These are phyloP conservation scores for Smithsoniella earleae DNA, from an alignment of 163 green algal genomes.

Conservation along the genomic window DNA sequence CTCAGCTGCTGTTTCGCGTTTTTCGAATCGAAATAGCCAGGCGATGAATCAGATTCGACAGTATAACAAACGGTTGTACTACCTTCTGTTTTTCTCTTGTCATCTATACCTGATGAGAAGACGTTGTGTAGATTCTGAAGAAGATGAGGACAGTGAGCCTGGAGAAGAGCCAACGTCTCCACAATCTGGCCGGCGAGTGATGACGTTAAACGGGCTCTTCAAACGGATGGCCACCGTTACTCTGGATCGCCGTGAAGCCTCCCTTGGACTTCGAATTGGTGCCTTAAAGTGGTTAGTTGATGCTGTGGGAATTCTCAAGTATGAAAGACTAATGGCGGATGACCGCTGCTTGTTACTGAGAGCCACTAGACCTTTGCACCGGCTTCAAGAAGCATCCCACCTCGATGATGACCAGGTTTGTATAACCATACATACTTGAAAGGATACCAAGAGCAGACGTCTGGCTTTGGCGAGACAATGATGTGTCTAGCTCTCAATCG, in stretches of 20 bases:
- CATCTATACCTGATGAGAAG: too few relatives aligned
- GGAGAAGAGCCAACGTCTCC: conserved; percentile 7
- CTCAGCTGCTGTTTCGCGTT: too few relatives aligned
- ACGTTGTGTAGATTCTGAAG: too few relatives aligned
- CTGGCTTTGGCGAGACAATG: too few relatives aligned
- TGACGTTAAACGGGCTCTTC: conserved; percentile 58
- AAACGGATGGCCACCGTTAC: conserved; percentile 57
- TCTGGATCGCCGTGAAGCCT: conserved; percentile 45
- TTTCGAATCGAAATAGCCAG: too few relatives aligned
- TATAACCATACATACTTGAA: too few relatives aligned
- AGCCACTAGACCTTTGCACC: conserved; percentile 58
- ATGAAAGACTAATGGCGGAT: background rate
- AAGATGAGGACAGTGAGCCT: conserved; percentile 32
- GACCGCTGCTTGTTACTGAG: background rate
- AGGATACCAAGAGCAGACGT: too few relatives aligned
- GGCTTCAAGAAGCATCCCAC: conserved; percentile 49
- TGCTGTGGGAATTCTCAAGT: conserved; percentile 43
- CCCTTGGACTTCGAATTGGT: conserved; percentile 44
- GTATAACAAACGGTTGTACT: too few relatives aligned
- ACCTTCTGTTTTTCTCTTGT: too few relatives aligned
- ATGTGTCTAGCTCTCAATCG: background rate
- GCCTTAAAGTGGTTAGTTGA: conserved; percentile 67
- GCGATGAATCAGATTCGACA: too few relatives aligned
- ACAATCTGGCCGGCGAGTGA: conserved; percentile 24
- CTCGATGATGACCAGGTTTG: conserved; percentile 38